Base-by-base conservation (phyloP, 1,284 basidiomycete genomes). In the Pyrrhoderma noxium region DNA sequence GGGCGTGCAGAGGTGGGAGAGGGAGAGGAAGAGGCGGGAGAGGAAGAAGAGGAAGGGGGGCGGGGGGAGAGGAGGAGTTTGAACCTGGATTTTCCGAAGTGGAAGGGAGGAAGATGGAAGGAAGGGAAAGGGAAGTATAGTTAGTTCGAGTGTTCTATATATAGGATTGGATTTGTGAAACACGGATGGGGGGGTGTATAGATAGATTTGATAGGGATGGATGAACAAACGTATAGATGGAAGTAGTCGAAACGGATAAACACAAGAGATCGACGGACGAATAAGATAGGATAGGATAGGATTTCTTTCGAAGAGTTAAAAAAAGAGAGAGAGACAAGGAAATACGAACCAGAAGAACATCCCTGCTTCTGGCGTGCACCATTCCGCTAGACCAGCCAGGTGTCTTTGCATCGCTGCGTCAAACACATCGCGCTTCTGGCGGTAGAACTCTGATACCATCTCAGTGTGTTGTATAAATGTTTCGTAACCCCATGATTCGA, bases 311-410 rank as follows among this genome's bases (percentile, higher is more conserved):
- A 31, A 31, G 7, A 31, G 27, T 5, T 22, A 34, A 22, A 21
- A 54, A 42, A 22, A 19, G 45, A 14, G 41, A n/a, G 34, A 48
- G 44, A 35, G 55, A 56, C 48, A 46, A 53, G 36, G 45, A 47
- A 46, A 41, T 47, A 72, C 80, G 54, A 62, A 86, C 89, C 89
- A 93, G 62, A 90, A 80, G 70, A 93, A 93, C 87, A 93, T 88
- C 56, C 93, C 93, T 2, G 93, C 89, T 47, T 90, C 84, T 0
- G 94, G 94, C 0, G 76, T 73, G 38, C 72, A 78, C 93, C 93
- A 98, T 58, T 85, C 82, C 3, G 82, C 91, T 19, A 93, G 68
- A 1, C 82, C 89, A 50, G 71, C 72, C 25, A 97, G 75, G 62
- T 94, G 77, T 62, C 76, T 79, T 52, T 76, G 70, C 65, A 93